Evolutionary conservation across 805 yeast species (phyloP), one percentile per base, ranked within the genome.

Genomic region (Kurtzmaniella cleridarum): DNA sequence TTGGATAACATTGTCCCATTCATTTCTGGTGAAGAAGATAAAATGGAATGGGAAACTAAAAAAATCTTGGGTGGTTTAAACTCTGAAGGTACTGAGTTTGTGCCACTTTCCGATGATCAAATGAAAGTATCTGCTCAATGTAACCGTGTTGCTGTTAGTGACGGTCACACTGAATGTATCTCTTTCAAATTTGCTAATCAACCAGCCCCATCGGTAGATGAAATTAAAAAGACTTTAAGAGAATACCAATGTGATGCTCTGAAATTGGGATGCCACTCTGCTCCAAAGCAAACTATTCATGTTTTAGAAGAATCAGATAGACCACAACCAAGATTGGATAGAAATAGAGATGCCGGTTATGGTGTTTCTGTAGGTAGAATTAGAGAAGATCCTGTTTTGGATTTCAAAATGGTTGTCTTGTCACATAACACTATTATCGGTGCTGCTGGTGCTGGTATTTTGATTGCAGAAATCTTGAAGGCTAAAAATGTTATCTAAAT

Each of bases 391-490:
- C 89, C 95, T 7, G 87, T 93, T 10, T 74, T 93, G 51, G 98
- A 93, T 63, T 79, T 76, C 71, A 93, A 93, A 70, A 91, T 93
- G 90, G 96, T 93, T 40, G 93, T 89, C n/a, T 71, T 93, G 49
- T 90, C 97, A 20, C 98, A 93, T 66, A 93, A 93, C 75, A 93
- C 98, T 40, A 77, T 93, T 54, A 87, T 93, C 50, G 98, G 98
- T 57, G 98, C 98, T 56, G 98, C 98, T 18, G 98, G 98, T 60
- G 84, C 97, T 7, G 98, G 98, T 63, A 75, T 93, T 44, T 78
- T 93, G 63, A 93, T 93, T 60, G 98, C 95, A 38, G 98, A 93
- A 71, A 73, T 89, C 40, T 73, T 93, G 53, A 64, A 76, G 43
- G 90, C 90, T 43, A 89, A 84, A 69, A 74, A 78, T 44, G 64